Evolutionary conservation across 129 eudicot species (phyloP), one percentile per base, ranked within the genome.

Genomic region (Flaveria ramosissima): DNA sequence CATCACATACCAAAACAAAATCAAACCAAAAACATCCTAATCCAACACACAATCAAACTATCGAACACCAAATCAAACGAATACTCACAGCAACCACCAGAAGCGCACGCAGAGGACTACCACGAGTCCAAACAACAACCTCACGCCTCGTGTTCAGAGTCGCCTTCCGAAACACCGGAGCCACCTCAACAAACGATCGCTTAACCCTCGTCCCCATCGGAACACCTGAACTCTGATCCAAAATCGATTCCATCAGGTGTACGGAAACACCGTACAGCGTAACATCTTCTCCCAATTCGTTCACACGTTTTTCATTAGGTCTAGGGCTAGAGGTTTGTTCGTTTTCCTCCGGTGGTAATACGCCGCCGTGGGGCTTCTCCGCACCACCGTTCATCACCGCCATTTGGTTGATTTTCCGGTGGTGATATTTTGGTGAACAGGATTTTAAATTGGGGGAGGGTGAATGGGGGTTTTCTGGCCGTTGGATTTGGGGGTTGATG

Each of bases 61-160:
- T 41, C n/a, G 55, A 45, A 65, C 36, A 30, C 0, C 2, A 42
- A 59, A n/a, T 21, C 32, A 4, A 64, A 12, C 46, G 21, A 60
- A 32, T 19, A 82, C 97, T 84, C 30, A 93, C 98, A 11, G 95
- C 88, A 51, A 93, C 77, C 81, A 90, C 95, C 71, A 93, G 80
- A 12, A 93, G 87, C 17, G 92, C 85, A 13, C 98, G 95, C 30
- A 93, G 87, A 78, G 87, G 84, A 71, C 84, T 76, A 13, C 92
- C 96, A 2, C 85, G 92, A 39, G 97, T 79, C 98, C 97, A 90
- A 50, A 24, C 21, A 45, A 88, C 86, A 64, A 93, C 72, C 10
- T 77, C 77, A 2, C 55, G 73, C 5, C 82, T 91, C 2, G 95
- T 65, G 73, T 84, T 86, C 26, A 30, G 30, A 7, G 82, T 70